These are phyloP conservation scores for Arxiozyma telluris DNA, from an alignment of 1,139 yeast genomes.

Conservation along the genomic window DNA sequence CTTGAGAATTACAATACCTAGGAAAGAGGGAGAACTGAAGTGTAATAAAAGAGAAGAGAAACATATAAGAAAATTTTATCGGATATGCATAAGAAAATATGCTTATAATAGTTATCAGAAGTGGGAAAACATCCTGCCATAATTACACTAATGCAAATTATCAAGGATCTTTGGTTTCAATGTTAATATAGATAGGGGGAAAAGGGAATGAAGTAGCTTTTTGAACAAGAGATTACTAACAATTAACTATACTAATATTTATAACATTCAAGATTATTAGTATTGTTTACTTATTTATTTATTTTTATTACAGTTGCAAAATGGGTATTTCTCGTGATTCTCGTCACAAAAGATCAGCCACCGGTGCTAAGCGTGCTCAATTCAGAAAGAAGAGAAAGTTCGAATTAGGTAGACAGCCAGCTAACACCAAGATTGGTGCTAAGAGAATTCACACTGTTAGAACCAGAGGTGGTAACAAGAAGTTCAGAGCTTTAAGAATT, in stretches of 20 bases:
- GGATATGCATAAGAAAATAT: background rate
- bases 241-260: background rate
- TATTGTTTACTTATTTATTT: background rate
- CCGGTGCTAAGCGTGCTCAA: slow-evolving; percentile 99
- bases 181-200: background rate
- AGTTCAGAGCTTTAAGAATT: slow-evolving; percentile 98
- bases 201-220: background rate
- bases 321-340: slow-evolving; percentile 99
- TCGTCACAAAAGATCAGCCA: slow-evolving; percentile 99
- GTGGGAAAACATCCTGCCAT: too few species aligned
- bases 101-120: background rate
- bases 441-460: slow-evolving; percentile 99
- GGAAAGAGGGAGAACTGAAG: background rate
- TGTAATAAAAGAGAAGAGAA: background rate
- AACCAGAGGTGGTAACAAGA: slow-evolving; percentile 99
- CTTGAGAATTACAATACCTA: background rate
- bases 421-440: slow-evolving; percentile 98
- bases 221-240: slow-evolving; percentile 1
- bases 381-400: slow-evolving; percentile 99
- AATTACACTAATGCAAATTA: too few species aligned
- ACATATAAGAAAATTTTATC: background rate
- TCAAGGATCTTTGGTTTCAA: background rate
- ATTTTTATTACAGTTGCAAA: slow-evolving; percentile 23
- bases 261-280: background rate
- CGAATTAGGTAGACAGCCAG: slow-evolving; percentile 99